These are phyloP conservation scores for Tritrichomonas foetus DNA, from an alignment of 208 protist species.

Conservation along the genomic window DNA sequence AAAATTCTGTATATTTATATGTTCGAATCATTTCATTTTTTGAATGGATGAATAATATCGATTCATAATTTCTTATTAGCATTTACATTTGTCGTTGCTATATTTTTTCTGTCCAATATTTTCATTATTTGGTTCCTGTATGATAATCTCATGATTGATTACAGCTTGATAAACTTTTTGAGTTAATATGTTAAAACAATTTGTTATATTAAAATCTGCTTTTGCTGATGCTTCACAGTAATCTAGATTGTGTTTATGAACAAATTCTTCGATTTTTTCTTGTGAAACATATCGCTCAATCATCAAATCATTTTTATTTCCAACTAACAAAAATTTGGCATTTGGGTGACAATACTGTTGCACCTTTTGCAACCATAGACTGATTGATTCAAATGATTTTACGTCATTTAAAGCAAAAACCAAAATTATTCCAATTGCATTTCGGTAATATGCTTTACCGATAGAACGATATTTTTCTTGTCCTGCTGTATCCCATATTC, in stretches of 20 bases:
- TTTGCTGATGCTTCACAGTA: not conserved
- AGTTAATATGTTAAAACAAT: too few relatives aligned
- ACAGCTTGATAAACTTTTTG: too few relatives aligned
- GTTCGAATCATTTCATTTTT: too few relatives aligned
- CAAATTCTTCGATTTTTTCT: not conserved
- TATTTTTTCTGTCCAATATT: too few relatives aligned
- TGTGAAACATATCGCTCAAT: not conserved
- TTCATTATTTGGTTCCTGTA: too few relatives aligned
- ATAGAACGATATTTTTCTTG: constrained; percentile 5
- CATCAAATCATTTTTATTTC: not conserved
- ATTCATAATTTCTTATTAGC: too few relatives aligned
- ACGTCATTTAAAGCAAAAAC: not conserved
- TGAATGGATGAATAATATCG: too few relatives aligned
- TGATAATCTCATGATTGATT: too few relatives aligned
- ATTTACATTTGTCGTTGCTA: too few relatives aligned
- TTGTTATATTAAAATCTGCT: not conserved
- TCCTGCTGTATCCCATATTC: constrained; percentile 11
- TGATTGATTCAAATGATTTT: not conserved
- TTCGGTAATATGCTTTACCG: constrained; percentile 22
- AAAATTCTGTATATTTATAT: too few relatives aligned
- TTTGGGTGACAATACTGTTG: not conserved
- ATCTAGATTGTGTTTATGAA: not conserved
- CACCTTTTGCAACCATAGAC: not conserved
- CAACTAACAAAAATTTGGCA: not conserved
- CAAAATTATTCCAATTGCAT: not conserved